These are phyloP conservation scores for Leucoagaricus sp. DNA, from an alignment of 1,284 basidiomycete genomes.

Conservation along the genomic window DNA sequence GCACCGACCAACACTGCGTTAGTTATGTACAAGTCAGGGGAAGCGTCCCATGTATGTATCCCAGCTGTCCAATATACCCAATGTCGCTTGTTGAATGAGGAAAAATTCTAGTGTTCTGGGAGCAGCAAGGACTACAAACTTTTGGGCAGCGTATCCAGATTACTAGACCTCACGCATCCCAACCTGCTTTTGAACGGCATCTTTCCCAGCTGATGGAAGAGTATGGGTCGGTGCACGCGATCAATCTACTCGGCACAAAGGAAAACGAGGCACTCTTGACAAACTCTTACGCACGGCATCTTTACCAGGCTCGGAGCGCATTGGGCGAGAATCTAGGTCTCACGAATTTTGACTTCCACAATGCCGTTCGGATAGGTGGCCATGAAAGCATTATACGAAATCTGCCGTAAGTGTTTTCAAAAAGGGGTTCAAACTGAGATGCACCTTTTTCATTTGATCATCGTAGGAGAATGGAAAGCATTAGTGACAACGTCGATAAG, in stretches of 20 bases:
- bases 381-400: constrained; percentile 86
- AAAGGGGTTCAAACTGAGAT: constrained; percentile 15
- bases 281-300: constrained; percentile 78
- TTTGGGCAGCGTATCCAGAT: constrained; percentile 92
- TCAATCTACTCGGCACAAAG: constrained; percentile 87
- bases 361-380: constrained; percentile 78
- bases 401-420: constrained; percentile 56
- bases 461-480: constrained; percentile 56
- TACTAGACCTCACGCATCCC: constrained; percentile 92
- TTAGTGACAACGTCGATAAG: constrained; percentile 69
- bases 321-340: constrained; percentile 66
- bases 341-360: constrained; percentile 96
- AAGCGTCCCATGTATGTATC: constrained; percentile 82
- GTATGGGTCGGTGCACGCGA: constrained; percentile 80
- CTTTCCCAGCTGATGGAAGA: constrained; percentile 85
- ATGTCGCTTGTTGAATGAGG: constrained; percentile 20
- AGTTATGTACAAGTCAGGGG: constrained; percentile 95
- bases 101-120: constrained; percentile 84
- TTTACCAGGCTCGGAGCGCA: constrained; percentile 59
- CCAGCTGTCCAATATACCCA: constrained; percentile 18
- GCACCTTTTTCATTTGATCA: not conserved
- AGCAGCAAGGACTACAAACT: constrained; percentile 92
- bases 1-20: constrained; percentile 80
- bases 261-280: constrained; percentile 92
- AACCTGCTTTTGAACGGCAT: constrained; percentile 95